Evolutionary conservation across 2,329 filamentous ascomycete species (phyloP), one percentile per base, ranked within the genome.

Genomic region (Plectosphaerella sp.): DNA sequence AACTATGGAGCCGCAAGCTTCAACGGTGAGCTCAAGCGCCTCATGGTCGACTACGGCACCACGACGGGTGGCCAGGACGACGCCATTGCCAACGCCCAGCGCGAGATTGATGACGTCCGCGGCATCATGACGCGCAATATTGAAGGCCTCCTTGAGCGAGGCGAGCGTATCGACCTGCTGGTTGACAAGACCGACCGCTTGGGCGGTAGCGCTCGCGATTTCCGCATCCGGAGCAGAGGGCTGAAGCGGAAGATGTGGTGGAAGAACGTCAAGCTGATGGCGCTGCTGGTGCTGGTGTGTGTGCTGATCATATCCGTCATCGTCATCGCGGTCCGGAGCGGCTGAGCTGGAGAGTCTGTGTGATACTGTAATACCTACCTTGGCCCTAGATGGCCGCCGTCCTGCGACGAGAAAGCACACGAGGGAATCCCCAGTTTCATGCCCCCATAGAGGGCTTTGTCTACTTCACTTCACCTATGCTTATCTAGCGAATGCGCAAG

Each of bases 191-290:
- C 95, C 47, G 93, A 97, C 67, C 79, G 91, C 43, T 71, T 99
- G 39, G 94, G 93, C 14, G 90, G 89, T 25, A 94, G 85, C 67
- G 91, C 94, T 50, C 79, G 87, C 61, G 94, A 99, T 67, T 99
- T 99, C 67, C 78, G 94, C 49, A 86, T 97, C 16, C 80, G 93
- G 60, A 95, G 89, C 67, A 78, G 91, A 24, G 91, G 91, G 1
- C 70, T 99, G 61, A 89, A 94, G 74, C 82, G 95, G 65, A 82
- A 87, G 71, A 97, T 99, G 94, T 99, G 94, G 94, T 97, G 93
- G 93, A 97, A 97, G 85, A 97, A 99, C 69, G 82, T 96, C 45
- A 95, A 95, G 75, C 73, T 99, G 60, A 96, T 97, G 91, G 86
- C 83, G 7, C 70, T 99, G 61, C 65, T 92, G 56, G 77, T 71